Base-by-base conservation (phyloP, 2,329 filamentous ascomycete species). In the Talaromyces rugulosus region DNA sequence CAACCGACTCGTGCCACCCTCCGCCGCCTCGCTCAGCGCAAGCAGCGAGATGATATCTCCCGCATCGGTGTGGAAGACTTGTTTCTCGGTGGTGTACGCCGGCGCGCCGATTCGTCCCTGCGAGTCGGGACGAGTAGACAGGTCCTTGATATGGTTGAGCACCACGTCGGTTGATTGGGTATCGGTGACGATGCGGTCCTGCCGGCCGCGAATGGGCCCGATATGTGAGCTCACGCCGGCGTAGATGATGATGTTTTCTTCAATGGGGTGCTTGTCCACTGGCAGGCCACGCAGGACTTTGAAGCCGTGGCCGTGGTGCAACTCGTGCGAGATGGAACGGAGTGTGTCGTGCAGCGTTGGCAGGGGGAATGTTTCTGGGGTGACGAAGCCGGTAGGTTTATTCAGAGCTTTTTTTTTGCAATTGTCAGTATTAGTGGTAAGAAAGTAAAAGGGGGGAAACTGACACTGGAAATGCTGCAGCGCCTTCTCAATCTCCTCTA, bases 131-230 rank as follows among this genome's bases (percentile, higher is more conserved):
- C 1, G 60, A 61, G 34, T 64, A 60, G 36, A 68, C 4, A 89
- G 75, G 66, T 90, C 87, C 69, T 86, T 89, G 73, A 90, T 85
- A 65, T 89, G 87, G 7, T 80, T 76, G 2, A 87, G 71, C 4
- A 86, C 81, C 0, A 85, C 81, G 58, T 85, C 83, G 1, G 67
- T 66, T 0, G 66, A 60, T 11, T 56, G 64, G 6, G 61, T 58
- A 1, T 18, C 50, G 6, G 34, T 23, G 8, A 63, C 66, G 23
- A 75, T 75, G 50, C 73, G 75, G 66, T 80, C 76, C 66, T 82
- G 80, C 1, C 77, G 71, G 2, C 75, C 80, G 2, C 78, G 70
- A 14, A 72, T 63, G 9, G 68, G 61, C 5, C 71, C 79, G 40
- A 81, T 73, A 64, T 81, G 76, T 4, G 76, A 75, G 1, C 78